These are phyloP conservation scores for Cryptococcus sp. DNA, from an alignment of 1,284 basidiomycete species.

Conservation along the genomic window DNA sequence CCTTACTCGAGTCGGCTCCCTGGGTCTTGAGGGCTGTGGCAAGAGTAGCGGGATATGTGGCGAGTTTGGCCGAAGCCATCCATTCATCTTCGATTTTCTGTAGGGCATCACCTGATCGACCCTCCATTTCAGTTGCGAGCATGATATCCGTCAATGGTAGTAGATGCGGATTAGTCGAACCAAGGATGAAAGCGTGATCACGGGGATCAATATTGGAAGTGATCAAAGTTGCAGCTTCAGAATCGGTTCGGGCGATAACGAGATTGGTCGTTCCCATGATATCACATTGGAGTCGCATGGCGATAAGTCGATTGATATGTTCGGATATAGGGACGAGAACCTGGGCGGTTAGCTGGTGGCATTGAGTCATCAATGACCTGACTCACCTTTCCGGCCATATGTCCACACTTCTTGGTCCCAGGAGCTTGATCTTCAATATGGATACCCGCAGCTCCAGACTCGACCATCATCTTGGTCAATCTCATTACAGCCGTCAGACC, in stretches of 20 bases:
- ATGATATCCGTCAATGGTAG: constrained; percentile 74
- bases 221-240: constrained; percentile 91
- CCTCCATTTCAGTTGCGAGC: constrained; percentile 73
- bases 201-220: constrained; percentile 94
- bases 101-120: constrained; percentile 72
- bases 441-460: constrained; percentile 66
- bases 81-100: constrained; percentile 87
- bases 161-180: constrained; percentile 69
- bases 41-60: constrained; percentile 72
- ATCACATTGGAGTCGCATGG: constrained; percentile 72
- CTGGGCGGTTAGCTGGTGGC: constrained; percentile 9
- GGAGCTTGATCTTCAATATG: constrained; percentile 75
- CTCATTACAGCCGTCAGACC: constrained; percentile 96
- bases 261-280: constrained; percentile 75
- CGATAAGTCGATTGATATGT: constrained; percentile 73
- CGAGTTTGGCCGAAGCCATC: constrained; percentile 68
- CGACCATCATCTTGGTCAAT: constrained; percentile 73
- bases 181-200: constrained; percentile 94
- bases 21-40: constrained; percentile 67
- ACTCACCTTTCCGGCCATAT: constrained; percentile 69
- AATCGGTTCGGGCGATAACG: constrained; percentile 69
- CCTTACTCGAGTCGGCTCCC: constrained; percentile 48
- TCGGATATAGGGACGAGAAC: constrained; percentile 61
- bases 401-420: constrained; percentile 55
- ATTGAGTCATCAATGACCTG: too few species aligned